These are phyloP conservation scores for Phytophthora sp. DNA, from an alignment of 352 stramenopile genomes.

Conservation along the genomic window DNA sequence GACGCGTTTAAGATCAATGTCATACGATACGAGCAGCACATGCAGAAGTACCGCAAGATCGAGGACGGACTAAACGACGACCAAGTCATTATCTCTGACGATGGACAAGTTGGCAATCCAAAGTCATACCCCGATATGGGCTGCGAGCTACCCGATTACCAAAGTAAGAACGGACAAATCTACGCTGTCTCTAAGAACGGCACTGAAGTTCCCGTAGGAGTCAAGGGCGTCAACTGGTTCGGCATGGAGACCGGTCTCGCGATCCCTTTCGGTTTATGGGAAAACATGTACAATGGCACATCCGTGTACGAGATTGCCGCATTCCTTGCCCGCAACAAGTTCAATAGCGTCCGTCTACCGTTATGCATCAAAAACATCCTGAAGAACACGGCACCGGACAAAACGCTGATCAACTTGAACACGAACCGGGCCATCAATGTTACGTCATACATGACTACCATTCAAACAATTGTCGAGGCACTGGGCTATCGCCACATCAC, in stretches of 20 bases:
- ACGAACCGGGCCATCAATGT: slow-evolving; percentile 73
- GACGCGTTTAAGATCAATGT: slow-evolving; percentile 16
- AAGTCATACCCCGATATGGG: slow-evolving; percentile 52
- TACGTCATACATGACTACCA: slow-evolving; percentile 57
- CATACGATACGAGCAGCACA: slow-evolving; percentile 34
- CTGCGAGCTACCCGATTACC: slow-evolving; percentile 60
- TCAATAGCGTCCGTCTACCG: slow-evolving; percentile 63
- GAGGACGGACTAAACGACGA: slow-evolving; percentile 39
- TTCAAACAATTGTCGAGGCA: slow-evolving; percentile 57
- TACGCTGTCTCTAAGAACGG: slow-evolving; percentile 52
- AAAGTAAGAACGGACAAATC: slow-evolving; percentile 62
- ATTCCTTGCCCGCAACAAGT: slow-evolving; percentile 72
- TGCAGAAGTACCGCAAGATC: slow-evolving; percentile 36
- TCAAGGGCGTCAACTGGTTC: slow-evolving; percentile 81
- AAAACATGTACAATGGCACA: slow-evolving; percentile 76
- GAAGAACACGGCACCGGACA: slow-evolving; percentile 41
- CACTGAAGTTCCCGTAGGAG: slow-evolving; percentile 50
- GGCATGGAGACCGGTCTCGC: slow-evolving; percentile 65
- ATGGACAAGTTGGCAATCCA: slow-evolving; percentile 57
- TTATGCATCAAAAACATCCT: slow-evolving; percentile 67
- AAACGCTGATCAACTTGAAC: slow-evolving; percentile 57
- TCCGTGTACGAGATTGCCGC: slow-evolving; percentile 71
- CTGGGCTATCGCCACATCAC: slow-evolving; percentile 65
- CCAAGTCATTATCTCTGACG: slow-evolving; percentile 44
- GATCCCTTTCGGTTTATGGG: slow-evolving; percentile 74